Evolutionary conservation across 352 stramenopile species (phyloP), one percentile per base, ranked within the genome.

Genomic region (Halophytophthora batemanensis): DNA sequence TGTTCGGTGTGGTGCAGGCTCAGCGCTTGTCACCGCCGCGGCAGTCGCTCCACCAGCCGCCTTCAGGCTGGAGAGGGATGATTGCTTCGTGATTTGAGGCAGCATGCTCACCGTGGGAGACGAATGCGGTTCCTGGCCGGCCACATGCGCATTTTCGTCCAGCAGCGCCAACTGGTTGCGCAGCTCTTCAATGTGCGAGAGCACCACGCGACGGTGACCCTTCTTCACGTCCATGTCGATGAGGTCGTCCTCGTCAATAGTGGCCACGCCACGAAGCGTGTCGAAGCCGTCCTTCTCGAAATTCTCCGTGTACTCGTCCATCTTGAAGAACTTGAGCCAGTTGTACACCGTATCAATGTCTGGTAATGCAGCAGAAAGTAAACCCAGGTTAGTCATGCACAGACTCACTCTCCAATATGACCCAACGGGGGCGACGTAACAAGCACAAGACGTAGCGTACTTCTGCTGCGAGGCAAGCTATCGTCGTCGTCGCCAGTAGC

Each of bases 161-260:
- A 87, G 51, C 35, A 76, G 23, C 0, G 57, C 44, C n/a, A 94
- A 61, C 35, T 92, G 77, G 37, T 69, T 77, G 36, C 80, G 79
- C 13, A 94, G 65, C 42, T 94, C 84, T 55, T 94, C 77, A 43
- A 94, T 94, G 64, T 94, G 81, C 29, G 82, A 83, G 17, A 94
- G 64, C 38, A 94, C 77, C n/a, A 91, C 71, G 39, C 84, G 77
- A 12, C 84, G 81, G 64, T 94, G 84, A 6, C 83, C 84, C 54
- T 95, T 95, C 66, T 95, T 95, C 45, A 95, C 84, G 33, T 81
- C 61, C 84, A 95, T 95, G 44, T 95, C 84, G 44, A 92, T 82
- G 45, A 95, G 64, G 36, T 95, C 84, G 19, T 89, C 73, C 74
- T 95, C 84, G 42, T 95, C 77, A 34, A 95, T 93, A 13, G 82